These are phyloP conservation scores for Condylostoma magnum DNA, from an alignment of 169 alveolate species.

Conservation along the genomic window DNA sequence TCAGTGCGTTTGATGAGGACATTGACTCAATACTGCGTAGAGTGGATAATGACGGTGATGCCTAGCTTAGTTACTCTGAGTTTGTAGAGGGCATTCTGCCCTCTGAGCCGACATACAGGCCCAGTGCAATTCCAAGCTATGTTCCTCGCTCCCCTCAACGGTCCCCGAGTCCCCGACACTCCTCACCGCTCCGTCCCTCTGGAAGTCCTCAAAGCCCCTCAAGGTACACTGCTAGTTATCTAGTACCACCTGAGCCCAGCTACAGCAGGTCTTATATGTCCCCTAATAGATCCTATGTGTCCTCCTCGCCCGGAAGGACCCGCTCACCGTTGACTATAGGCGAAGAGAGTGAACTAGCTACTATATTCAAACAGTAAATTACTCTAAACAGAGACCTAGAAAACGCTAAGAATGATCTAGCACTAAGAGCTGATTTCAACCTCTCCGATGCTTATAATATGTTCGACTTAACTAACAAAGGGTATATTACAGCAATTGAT, in stretches of 20 bases:
- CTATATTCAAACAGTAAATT: not conserved
- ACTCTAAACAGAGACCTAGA: constrained; percentile 47
- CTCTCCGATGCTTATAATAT: constrained; percentile 61
- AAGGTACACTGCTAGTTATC: too few species aligned
- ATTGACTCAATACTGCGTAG: constrained; percentile 22
- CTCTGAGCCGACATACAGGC: not conserved
- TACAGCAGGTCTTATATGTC: not conserved
- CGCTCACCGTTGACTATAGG: not conserved
- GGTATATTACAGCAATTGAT: constrained; percentile 42
- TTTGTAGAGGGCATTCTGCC: constrained; percentile 9
- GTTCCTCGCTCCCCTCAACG: not conserved
- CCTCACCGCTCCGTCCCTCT: constrained; percentile 17
- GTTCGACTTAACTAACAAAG: constrained; percentile 45
- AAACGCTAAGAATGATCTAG: constrained; percentile 32
- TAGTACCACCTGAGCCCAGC: too few species aligned
- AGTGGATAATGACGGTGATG: constrained; percentile 31
- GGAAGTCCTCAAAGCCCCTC: constrained; percentile 3
- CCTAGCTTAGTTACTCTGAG: constrained; percentile 4
- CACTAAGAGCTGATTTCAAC: constrained; percentile 52
- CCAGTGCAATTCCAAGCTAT: not conserved
- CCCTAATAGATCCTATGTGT: not conserved
- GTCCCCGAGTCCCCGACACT: not conserved
- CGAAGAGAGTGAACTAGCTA: constrained; percentile 28
- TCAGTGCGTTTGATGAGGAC: constrained; percentile 2
- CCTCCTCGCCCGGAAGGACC: not conserved